phyloP scores from a whole-genome alignment of 345 rosid genomes.

The Corchorus olitorius region DNA sequence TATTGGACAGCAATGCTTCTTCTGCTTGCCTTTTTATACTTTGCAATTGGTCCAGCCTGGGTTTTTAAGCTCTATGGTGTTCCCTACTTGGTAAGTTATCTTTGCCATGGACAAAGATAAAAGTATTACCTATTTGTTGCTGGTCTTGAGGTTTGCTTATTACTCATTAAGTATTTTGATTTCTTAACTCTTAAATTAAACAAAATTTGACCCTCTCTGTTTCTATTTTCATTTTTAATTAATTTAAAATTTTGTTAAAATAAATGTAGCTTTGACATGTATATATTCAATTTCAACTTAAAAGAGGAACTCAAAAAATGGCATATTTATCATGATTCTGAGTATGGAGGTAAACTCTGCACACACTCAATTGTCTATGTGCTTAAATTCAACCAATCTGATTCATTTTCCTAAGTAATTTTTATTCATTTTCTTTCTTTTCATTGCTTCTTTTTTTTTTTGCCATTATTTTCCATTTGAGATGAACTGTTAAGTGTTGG shows the following conservation, averaged over 20 bases:
- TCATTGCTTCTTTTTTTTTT: too few species aligned
- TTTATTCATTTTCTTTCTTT: too few species aligned
- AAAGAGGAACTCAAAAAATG: slow-evolving; percentile 81
- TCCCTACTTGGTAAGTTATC: slow-evolving; percentile 61
- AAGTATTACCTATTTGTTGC: too few species aligned
- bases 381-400: too few species aligned
- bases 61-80: slow-evolving; percentile 69
- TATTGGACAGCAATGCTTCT: slow-evolving; percentile 67
- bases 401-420: too few species aligned
- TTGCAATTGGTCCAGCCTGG: slow-evolving; percentile 41
- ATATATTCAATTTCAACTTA: slow-evolving; percentile 69
- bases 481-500: too few species aligned
- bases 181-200: slow-evolving; percentile 1
- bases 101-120: too few species aligned
- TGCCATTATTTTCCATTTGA: too few species aligned
- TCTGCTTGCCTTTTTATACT: slow-evolving; percentile 42
- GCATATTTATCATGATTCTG: slow-evolving; percentile 93
- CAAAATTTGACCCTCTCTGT: neutral
- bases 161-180: neutral
- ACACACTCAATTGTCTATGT: neutral
- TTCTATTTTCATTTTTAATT: neutral
- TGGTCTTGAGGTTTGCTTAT: too few species aligned
- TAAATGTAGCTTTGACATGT: slow-evolving; percentile 66
- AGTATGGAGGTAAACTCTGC: slow-evolving; percentile 74
- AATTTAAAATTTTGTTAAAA: neutral